Evolutionary conservation across 805 yeast species (phyloP).

Genomic region (Blastobotrys peoriensis): DNA sequence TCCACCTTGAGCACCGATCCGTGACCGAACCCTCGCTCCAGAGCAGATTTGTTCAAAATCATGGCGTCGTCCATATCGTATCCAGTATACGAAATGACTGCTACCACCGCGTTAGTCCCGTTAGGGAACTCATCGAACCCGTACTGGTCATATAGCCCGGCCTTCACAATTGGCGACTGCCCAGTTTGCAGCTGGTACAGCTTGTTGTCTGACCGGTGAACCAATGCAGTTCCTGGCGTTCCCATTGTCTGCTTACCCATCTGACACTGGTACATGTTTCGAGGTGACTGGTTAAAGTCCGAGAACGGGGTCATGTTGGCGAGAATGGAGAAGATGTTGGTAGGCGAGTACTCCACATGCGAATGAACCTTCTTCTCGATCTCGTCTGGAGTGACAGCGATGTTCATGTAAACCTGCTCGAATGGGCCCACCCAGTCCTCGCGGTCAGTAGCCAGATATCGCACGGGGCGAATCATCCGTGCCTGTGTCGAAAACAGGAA

Average conservation of each 20-base stretch:
- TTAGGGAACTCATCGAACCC: slow-evolving; percentile 99
- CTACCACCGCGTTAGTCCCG: slow-evolving; percentile 97
- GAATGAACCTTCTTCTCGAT: slow-evolving; percentile 74
- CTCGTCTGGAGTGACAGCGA: slow-evolving; percentile 92
- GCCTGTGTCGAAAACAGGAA: slow-evolving; percentile 87
- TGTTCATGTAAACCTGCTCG: slow-evolving; percentile 94
- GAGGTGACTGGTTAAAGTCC: slow-evolving; percentile 97
- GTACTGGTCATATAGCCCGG: slow-evolving; percentile 86
- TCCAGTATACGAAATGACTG: slow-evolving; percentile 97
- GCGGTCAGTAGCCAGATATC: slow-evolving; percentile 78
- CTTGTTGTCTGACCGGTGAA: slow-evolving; percentile 91
- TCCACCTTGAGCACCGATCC: slow-evolving; percentile 96
- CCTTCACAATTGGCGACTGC: slow-evolving; percentile 95
- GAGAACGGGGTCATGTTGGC: slow-evolving; percentile 98
- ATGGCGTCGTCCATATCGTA: slow-evolving; percentile 99
- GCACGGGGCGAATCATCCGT: slow-evolving; percentile 94
- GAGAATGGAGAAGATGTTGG: slow-evolving; percentile 86
- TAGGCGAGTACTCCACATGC: slow-evolving; percentile 93
- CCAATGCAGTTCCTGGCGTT: slow-evolving; percentile 95
- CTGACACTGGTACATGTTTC: slow-evolving; percentile 99
- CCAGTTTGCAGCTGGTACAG: slow-evolving; percentile 89
- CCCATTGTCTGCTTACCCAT: slow-evolving; percentile 99
- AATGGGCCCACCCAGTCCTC: slow-evolving; percentile 92
- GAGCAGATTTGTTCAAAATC: slow-evolving; percentile 96
- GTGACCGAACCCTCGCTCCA: slow-evolving; percentile 96